Evolutionary conservation across 495 filamentous ascomycete genomes (phyloP), one percentile per base, ranked within the genome.

Genomic region (Sporormia fimetaria): DNA sequence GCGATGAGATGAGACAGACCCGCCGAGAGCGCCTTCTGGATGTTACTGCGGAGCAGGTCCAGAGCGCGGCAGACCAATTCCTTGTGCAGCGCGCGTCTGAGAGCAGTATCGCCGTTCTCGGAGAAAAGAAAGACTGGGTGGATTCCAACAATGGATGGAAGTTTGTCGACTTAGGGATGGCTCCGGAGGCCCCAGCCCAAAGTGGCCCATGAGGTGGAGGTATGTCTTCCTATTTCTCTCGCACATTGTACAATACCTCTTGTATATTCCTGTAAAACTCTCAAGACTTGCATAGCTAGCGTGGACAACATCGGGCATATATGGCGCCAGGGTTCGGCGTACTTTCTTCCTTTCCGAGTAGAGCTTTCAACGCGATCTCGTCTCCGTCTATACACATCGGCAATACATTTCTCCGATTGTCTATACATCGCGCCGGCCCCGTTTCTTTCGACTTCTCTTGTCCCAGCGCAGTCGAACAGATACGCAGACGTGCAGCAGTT

Each of bases 1-100:
- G 80, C 21, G 75, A 87, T 36, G 83, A 85, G 43, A 94, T 96
- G 88, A 75, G 80, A 49, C 87, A 95, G 58, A 71, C 65, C 49
- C 77, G 83, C 57, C 74, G 92, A 56, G 83, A 93, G 56, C 78
- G 82, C 46, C 70, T 96, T 27, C 68, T 98, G 11, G 87, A 93
- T 59, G 87, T 95, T 36, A 84, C 73, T 8, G 80, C 74, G 47
- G 73, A 78, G 47, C 78, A 92, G 47, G 80, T 98, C 12, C 76
- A 76, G 41, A 70, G 78, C 21, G 87, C 74, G 11, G 92, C 90
- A 1, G 78, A 94, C 51, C 69, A 75, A 45, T 93, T 81, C 58
- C 62, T 95, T 44, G 76, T 93, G 21, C 73, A 87, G 12, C 75
- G 67, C n/a, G 64, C 80, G 39, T 55, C 70, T 38, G 67, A 68